A percentile compares a stretch with the other conserved stretches of the same genome.
Evolutionary conservation across 2,329 filamentous ascomycete species (phyloP).

Genomic region (Exophiala viscosa): DNA sequence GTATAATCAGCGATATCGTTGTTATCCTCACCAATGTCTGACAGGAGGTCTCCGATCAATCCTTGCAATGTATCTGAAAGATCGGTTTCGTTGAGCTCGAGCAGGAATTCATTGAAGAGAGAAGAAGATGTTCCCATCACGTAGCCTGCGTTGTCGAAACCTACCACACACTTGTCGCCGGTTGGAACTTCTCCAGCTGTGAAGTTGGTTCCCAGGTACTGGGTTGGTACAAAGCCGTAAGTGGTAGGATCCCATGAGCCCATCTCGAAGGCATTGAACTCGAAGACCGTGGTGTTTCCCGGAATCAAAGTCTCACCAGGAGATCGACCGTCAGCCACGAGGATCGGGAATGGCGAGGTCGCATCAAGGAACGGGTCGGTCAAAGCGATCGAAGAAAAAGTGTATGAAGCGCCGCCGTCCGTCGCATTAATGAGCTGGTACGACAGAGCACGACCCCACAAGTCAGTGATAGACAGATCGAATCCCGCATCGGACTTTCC

Average conservation of each 20-base stretch:
- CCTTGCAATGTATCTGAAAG: conserved; percentile 52
- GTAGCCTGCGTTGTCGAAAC: conserved; percentile 78
- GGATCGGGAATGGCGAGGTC: conserved; percentile 66
- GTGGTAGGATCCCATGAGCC: conserved; percentile 72
- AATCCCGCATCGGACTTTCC: conserved; percentile 63
- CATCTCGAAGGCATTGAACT: conserved; percentile 75
- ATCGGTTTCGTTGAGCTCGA: conserved; percentile 57
- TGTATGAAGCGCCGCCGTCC: conserved; percentile 70
- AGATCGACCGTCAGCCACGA: conserved; percentile 65
- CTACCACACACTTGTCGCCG: conserved; percentile 63
- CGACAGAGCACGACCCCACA: conserved; percentile 81
- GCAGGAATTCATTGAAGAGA: conserved; percentile 75
- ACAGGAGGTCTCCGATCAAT: conserved; percentile 39
- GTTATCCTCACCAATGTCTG: conserved; percentile 57
- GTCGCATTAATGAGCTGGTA: conserved; percentile 78
- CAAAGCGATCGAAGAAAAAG: conserved; percentile 73
- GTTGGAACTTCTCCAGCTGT: conserved; percentile 56
- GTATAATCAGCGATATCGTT: conserved; percentile 71
- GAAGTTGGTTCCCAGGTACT: conserved; percentile 72
- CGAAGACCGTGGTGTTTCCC: conserved; percentile 70
- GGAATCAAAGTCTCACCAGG: conserved; percentile 61
- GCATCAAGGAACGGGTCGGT: conserved; percentile 60
- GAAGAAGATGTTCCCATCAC: conserved; percentile 83
- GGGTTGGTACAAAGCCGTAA: conserved; percentile 66
- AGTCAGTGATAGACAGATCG: conserved; percentile 74